A percentile compares a stretch with the other conserved stretches of the same genome.
Evolutionary conservation across 768 basidiomycete genomes (phyloP).

Genomic region (Pleurotus citrinopileatus): DNA sequence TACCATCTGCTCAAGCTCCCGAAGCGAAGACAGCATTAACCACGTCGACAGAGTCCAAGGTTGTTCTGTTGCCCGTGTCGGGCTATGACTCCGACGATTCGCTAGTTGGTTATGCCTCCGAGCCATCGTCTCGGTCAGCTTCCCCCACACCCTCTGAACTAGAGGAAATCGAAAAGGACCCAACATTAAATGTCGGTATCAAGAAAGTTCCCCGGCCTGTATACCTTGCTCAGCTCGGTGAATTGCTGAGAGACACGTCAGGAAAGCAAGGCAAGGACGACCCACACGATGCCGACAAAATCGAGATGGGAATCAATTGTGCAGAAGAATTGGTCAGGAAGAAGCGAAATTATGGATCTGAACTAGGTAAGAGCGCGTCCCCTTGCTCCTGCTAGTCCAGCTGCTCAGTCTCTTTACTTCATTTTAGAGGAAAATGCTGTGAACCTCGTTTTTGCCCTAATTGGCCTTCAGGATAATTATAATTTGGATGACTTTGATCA

Average conservation of each 20-base stretch:
- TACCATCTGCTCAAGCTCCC: neutral
- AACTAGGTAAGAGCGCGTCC: constrained; percentile 64
- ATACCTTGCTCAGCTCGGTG: constrained; percentile 83
- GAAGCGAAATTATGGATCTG: constrained; percentile 83
- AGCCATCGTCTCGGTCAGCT: constrained; percentile 61
- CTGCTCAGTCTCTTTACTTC: neutral
- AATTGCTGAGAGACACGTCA: constrained; percentile 66
- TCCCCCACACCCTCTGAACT: constrained; percentile 84
- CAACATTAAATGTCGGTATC: constrained; percentile 66
- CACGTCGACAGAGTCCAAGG: constrained; percentile 13
- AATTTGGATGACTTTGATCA: constrained; percentile 78
- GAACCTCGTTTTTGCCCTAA: constrained; percentile 69
- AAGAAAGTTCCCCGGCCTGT: constrained; percentile 81
- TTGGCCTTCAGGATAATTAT: constrained; percentile 80
- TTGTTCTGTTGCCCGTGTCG: constrained; percentile 20
- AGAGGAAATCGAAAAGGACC: constrained; percentile 82
- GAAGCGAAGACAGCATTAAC: neutral
- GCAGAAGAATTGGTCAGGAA: constrained; percentile 84
- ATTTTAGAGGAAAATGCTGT: constrained; percentile 83
- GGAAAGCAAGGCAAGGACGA: constrained; percentile 49
- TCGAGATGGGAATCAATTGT: constrained; percentile 76
- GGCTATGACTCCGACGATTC: constrained; percentile 83
- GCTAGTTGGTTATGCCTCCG: constrained; percentile 75
- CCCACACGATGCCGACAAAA: constrained; percentile 65
- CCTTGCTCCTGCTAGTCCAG: neutral